phyloP scores from a whole-genome alignment of 208 protist species.

The Leishmania lainsoni region DNA sequence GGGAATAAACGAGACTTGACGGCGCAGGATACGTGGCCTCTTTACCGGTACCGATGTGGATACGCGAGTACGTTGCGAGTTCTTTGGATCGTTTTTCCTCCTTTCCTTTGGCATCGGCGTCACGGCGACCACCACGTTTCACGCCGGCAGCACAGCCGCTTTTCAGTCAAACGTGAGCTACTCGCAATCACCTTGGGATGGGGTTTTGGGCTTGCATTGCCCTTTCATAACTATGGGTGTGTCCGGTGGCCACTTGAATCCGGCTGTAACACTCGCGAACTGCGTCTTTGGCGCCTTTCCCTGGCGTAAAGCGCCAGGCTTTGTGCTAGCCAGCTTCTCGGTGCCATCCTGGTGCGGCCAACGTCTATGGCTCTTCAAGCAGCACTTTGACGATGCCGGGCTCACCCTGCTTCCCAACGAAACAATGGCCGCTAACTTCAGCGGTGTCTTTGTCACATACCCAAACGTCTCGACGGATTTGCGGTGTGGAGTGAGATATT shows the following conservation, averaged over 20 bases:
- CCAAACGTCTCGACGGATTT: constrained; percentile 26
- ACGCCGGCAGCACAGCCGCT: not conserved
- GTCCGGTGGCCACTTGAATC: constrained; percentile 61
- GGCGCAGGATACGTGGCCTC: constrained; percentile 36
- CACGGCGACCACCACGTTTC: constrained; percentile 29
- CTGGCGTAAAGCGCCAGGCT: constrained; percentile 55
- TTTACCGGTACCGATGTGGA: constrained; percentile 30
- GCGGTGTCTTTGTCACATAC: constrained; percentile 61
- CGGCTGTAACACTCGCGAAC: constrained; percentile 52
- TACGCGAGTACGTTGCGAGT: constrained; percentile 61
- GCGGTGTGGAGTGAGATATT: constrained; percentile 48
- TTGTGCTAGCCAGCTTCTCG: constrained; percentile 43
- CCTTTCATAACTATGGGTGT: constrained; percentile 47
- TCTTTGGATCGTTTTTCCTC: constrained; percentile 54
- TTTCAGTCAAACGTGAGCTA: constrained; percentile 27
- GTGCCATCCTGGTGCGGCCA: constrained; percentile 39
- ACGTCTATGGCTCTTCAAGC: constrained; percentile 46
- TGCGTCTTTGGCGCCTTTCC: constrained; percentile 41
- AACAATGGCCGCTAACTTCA: constrained; percentile 31
- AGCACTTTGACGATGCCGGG: constrained; percentile 30
- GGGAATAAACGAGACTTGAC: constrained; percentile 9
- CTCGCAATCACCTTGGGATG: constrained; percentile 49
- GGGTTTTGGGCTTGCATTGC: constrained; percentile 45
- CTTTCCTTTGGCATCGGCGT: constrained; percentile 52
- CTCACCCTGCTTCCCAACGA: constrained; percentile 14